Evolutionary conservation across 768 basidiomycete genomes (phyloP), one percentile per base, ranked within the genome.

Genomic region (Podaxis sp.): DNA sequence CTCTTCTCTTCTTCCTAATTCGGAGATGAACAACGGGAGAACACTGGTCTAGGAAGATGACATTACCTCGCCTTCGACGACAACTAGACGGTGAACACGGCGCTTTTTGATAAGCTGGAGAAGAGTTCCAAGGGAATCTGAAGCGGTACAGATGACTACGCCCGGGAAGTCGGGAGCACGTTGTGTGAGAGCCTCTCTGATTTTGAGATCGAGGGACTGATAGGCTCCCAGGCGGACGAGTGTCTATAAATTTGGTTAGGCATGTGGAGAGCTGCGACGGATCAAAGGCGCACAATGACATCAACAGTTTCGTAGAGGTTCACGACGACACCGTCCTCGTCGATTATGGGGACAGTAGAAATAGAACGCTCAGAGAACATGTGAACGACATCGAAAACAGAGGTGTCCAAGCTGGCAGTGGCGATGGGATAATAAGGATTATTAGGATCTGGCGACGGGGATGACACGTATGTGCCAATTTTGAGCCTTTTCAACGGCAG

Each of bases 221-320:
- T 98, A 99, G 25, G 90, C 93, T 49, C 96, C 96, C 51, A 94
- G 83, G 41, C 94, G 88, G 47, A 99, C 94, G 29, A 99, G 88
- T 6, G 95, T 97, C 94, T 98, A 71, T 24, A 46, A 61, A 66
- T 52, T 50, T n/a, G 51, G 37, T 47, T 54, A 65, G 55, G 62
- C 40, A 46, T 55, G 29, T 36, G n/a, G 7, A 36, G 12, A 54
- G 55, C 29, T 51, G n/a, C 41, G 24, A 15, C 36, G 33, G 25
- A 47, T 63, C 63, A 57, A 33, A 57, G 74, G 81, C 89, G 69
- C 74, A 97, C 96, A 64, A 98, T 96, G 55, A 99, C 96, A 79
- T 99, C 97, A 24, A 99, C 97, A 4, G 97, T 98, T 76, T 99
- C 97, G 72, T 98, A 99, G 53, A 99, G 76, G 72, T 99, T 96